Conservation (phyloP, 345 rosid genomes). For the Brassica carinata region DNA sequence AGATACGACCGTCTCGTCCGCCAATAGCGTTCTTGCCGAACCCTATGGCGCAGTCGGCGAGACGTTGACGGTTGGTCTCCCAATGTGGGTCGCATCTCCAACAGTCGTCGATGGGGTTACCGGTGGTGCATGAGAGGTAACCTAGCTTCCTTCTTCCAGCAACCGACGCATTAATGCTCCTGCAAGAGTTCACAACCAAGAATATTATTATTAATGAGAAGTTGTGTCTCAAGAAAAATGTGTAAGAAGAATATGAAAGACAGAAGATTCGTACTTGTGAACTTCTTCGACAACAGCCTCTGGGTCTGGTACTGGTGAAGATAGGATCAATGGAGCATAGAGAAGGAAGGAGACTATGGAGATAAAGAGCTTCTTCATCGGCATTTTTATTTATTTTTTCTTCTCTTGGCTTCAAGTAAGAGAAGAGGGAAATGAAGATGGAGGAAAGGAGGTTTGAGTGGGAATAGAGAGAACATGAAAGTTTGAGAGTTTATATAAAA, state of each 20-base stretch:
- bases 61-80: slow-evolving; percentile 65
- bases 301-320: slow-evolving; percentile 68
- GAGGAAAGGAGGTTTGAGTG: slow-evolving; percentile 19
- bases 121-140: slow-evolving; percentile 67
- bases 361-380: slow-evolving; percentile 30
- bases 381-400: slow-evolving; percentile 24
- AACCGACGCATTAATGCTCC: slow-evolving; percentile 63
- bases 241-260: not conserved
- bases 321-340: slow-evolving; percentile 38
- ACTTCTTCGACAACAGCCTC: slow-evolving; percentile 63
- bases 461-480: slow-evolving; percentile 17
- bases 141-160: slow-evolving; percentile 64
- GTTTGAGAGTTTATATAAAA: slow-evolving; percentile 33
- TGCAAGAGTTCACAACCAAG: slow-evolving; percentile 20
- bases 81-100: slow-evolving; percentile 90
- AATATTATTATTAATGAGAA: not conserved
- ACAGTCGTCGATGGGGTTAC: slow-evolving; percentile 83
- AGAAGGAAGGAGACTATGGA: slow-evolving; percentile 43
- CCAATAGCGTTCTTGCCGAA: slow-evolving; percentile 82
- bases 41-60: slow-evolving; percentile 79
- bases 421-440: slow-evolving; percentile 10
- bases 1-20: slow-evolving; percentile 72
- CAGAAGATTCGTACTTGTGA: slow-evolving; percentile 50
- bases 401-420: slow-evolving; percentile 22
- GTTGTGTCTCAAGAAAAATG: not conserved